Base-by-base conservation (phyloP, 192 early-diverging fungal genomes). In the Gryganskiella cystojenkinii region DNA sequence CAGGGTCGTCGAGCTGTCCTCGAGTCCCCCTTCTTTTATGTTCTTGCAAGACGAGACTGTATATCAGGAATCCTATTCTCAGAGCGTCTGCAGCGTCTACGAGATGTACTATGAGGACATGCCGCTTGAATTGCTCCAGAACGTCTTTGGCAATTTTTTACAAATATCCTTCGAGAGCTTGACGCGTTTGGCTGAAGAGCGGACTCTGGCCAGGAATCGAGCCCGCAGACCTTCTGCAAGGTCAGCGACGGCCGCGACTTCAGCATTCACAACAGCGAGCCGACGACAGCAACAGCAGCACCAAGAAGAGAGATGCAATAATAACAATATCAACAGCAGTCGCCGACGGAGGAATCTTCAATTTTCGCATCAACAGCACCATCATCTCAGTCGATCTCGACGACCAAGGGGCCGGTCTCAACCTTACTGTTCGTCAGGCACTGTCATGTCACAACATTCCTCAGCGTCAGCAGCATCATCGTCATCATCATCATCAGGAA, bases 91-190 rank as follows among this genome's bases (percentile, higher is more conserved):
- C n/a, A n/a, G n/a, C n/a, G n/a, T n/a, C n/a, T n/a, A 46, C 5
- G 56, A 70, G 19, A 61, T 61, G 4, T 70, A 61, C 42, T 61
- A 30, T 55, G 57, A 49, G 4, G 58, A 70, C 11, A 70, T 70
- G 58, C 67, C 67, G 19, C 40, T 70, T 34, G 67, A 70, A 28
- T 58, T 70, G 7, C 34, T 70, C 11, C 40, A 54, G 20, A 53
- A 44, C 20, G 54, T 70, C 31, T 70, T 70, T 37, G 37, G 33
- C 15, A 17, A 46, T 5, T 35, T 53, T 9, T 20, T 70, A 33
- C 58, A 55, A 11, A 20, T 70, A 13, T 55, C 67, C 6, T 19
- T 11, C 50, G 58, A 70, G 2, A 60, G 51, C 40, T 42, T 61
- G 2, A 15, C n/a, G 14, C 31, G 49, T 22, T 35, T 61, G 6